Percentiles rank a stretch among this genome's conserved stretches.
Conservation (phyloP, 768 basidiomycete genomes). For the Mrakia gelida region DNA sequence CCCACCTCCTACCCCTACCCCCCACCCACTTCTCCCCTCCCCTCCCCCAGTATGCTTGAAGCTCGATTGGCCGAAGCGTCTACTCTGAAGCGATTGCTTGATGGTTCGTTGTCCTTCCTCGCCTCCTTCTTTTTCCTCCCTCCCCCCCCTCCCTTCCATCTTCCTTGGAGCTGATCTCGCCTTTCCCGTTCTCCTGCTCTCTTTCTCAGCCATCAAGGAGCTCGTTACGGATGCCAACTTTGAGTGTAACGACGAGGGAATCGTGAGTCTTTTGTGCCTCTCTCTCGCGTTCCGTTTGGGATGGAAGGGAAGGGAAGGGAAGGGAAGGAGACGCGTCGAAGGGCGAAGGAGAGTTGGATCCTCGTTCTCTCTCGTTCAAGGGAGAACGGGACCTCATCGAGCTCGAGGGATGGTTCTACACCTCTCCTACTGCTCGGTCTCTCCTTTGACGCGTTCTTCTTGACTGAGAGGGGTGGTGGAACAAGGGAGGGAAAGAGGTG, state of each 20-base stretch:
- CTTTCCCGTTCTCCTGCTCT: not conserved
- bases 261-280: constrained; percentile 52
- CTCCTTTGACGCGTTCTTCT: not conserved
- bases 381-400: not conserved
- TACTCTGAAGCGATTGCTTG: constrained; percentile 84
- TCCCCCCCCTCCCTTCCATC: not conserved
- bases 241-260: constrained; percentile 91
- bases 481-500: not conserved
- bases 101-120: constrained; percentile 56
- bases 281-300: not conserved
- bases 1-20: not conserved
- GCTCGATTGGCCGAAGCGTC: constrained; percentile 83
- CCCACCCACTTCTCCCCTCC: not conserved
- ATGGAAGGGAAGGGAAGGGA: not conserved
- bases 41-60: constrained; percentile 52
- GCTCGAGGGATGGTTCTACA: not conserved
- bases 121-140: not conserved
- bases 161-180: not conserved
- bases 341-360: not conserved
- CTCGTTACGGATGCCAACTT: constrained; percentile 97
- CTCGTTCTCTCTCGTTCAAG: not conserved
- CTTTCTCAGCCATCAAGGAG: constrained; percentile 79
- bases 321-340: constrained; percentile 8
- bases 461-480: not conserved
- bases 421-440: not conserved